Percentiles rank a stretch among this genome's conserved stretches.
phyloP scores from a whole-genome alignment of 2,329 filamentous ascomycete species.

The Hymenoscyphus scutula region DNA sequence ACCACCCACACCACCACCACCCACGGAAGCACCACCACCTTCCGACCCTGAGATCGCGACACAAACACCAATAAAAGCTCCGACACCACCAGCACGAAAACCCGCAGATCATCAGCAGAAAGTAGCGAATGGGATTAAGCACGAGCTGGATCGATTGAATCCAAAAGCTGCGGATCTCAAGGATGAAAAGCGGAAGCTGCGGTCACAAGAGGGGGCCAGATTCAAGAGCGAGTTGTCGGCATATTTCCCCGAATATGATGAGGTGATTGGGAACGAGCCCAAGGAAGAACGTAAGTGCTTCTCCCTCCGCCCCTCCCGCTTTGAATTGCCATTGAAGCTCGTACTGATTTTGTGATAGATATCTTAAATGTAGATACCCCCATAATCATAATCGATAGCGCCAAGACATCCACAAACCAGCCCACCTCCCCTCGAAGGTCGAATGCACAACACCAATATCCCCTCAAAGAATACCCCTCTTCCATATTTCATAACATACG shows the following conservation, averaged over 20 bases:
- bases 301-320: not conserved
- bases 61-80: conserved; percentile 28
- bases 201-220: conserved; percentile 80
- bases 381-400: conserved; percentile 65
- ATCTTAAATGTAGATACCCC: conserved; percentile 69
- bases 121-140: conserved; percentile 59
- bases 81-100: conserved; percentile 31
- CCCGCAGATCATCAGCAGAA: conserved; percentile 50
- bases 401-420: conserved; percentile 31
- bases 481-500: conserved; percentile 54
- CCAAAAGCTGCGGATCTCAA: conserved; percentile 44
- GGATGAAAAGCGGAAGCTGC: conserved; percentile 71
- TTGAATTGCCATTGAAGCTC: conserved; percentile 10
- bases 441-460: conserved; percentile 32
- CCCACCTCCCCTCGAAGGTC: conserved; percentile 21
- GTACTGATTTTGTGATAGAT: conserved; percentile 50
- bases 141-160: conserved; percentile 58
- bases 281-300: conserved; percentile 68
- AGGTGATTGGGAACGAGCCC: conserved; percentile 82
- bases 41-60: conserved; percentile 20
- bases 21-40: conserved; percentile 20
- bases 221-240: conserved; percentile 88
- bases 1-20: conserved; percentile 19
- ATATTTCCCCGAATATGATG: conserved; percentile 93
- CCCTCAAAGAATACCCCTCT: conserved; percentile 54